These are phyloP conservation scores for Eremomyces bilateralis DNA, from an alignment of 495 filamentous ascomycete species.

Conservation along the genomic window DNA sequence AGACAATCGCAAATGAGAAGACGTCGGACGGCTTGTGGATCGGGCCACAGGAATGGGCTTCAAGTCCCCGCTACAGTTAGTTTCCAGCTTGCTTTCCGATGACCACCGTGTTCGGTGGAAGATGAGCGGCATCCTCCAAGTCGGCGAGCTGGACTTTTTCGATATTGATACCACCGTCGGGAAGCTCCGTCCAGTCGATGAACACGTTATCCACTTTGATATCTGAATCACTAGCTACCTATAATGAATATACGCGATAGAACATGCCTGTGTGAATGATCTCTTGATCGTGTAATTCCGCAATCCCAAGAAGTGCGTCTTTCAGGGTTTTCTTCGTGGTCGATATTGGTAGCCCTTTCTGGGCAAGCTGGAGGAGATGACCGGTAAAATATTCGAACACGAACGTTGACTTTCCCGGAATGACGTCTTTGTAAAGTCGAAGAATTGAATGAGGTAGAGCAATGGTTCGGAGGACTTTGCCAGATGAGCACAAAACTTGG, in stretches of 20 bases:
- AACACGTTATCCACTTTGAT: neutral
- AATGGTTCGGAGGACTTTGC: too few relatives aligned
- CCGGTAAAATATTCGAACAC: slow-evolving; percentile 26
- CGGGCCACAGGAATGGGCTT: neutral
- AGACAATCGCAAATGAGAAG: neutral
- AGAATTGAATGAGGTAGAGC: too few relatives aligned
- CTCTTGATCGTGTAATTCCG: slow-evolving; percentile 25
- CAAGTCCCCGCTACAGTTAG: neutral
- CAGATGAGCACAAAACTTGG: too few relatives aligned
- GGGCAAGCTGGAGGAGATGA: slow-evolving; percentile 23
- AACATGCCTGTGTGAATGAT: slow-evolving; percentile 22
- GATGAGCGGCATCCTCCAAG: neutral
- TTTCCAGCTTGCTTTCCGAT: neutral
- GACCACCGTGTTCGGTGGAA: neutral
- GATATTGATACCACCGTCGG: neutral
- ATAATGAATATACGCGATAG: neutral
- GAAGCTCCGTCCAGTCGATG: neutral
- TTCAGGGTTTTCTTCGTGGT: slow-evolving; percentile 24
- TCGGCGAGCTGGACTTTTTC: neutral
- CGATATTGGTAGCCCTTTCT: slow-evolving; percentile 18
- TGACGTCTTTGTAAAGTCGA: too few relatives aligned
- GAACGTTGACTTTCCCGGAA: slow-evolving; percentile 26
- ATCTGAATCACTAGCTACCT: neutral
- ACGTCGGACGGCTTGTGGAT: neutral
- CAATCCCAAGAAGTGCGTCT: slow-evolving; percentile 23